Base-by-base conservation (phyloP, 495 filamentous ascomycete genomes). In the Penicillium canescens region DNA sequence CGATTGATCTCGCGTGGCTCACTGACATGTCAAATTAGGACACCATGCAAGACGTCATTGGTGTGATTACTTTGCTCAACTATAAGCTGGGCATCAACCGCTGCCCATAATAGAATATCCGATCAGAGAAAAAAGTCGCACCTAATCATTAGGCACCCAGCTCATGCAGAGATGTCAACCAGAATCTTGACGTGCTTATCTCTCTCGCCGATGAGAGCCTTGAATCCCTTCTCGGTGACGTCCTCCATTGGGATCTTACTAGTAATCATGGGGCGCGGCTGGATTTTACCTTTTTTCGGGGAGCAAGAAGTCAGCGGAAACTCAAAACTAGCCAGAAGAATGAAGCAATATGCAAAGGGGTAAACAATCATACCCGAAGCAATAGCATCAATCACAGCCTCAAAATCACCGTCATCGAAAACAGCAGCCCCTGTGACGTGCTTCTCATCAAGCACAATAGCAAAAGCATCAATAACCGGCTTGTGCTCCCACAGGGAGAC, bases 181-280 rank as follows among this genome's bases (percentile, higher is more conserved):
- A 85, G 56, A 26, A 84, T 77, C 60, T 84, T 84, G 26, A 83
- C 75, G 62, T 84, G 80, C 21, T 75, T 76, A 46, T 81, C 78
- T 51, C 78, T 82, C 31, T 82, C 76, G 18, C 75, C 66, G 40
- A 81, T 75, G 46, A 84, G 68, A 20, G 75, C 66, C 65, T 76
- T 71, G 56, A 84, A 80, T 1, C 80, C 82, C 46, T 78, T 73
- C 54, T 80, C 75, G 40, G 73, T 76, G 24, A 85, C 75, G 18
- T 81, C 71, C 36, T 79, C 72, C 57, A 85, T 48, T 9, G 63
- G 52, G 31, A 83, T 75, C 58, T 69, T 76, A 53, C 72, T 71
- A 18, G 81, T 84, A 39, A 85, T 83, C 82, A 85, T 84, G 6
- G 70, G 71, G 42, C 61, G 63, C 5, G 64, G 62, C 36, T 63